A percentile compares a stretch with the other conserved stretches of the same genome.
phyloP scores from a whole-genome alignment of 1,284 basidiomycete species.

The Ceratobasidium sp. region DNA sequence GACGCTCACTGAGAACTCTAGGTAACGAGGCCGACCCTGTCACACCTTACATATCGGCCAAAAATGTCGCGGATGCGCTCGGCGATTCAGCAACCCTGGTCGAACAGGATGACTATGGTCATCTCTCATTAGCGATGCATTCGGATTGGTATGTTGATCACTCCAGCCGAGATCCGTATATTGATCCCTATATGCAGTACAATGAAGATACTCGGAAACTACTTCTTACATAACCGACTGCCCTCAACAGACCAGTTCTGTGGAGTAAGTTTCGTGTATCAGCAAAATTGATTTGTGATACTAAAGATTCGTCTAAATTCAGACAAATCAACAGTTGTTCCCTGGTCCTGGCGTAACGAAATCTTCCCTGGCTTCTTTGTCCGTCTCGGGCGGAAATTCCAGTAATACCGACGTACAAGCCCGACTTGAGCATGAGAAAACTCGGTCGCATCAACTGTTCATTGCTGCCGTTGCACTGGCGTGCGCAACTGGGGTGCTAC shows the following conservation, averaged over 20 bases:
- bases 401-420: background rate
- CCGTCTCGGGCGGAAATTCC: background rate
- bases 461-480: background rate
- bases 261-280: background rate
- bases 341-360: slow-evolving; percentile 16
- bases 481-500: background rate
- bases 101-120: slow-evolving; percentile 36
- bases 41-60: slow-evolving; percentile 30
- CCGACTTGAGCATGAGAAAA: background rate
- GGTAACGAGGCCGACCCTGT: slow-evolving; percentile 37
- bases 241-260: slow-evolving; percentile 10
- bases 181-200: background rate
- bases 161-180: background rate
- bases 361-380: background rate
- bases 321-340: background rate
- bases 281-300: too few relatives aligned
- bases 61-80: slow-evolving; percentile 7
- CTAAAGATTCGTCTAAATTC: background rate
- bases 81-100: slow-evolving; percentile 21
- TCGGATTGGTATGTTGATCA: slow-evolving; percentile 22
- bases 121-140: slow-evolving; percentile 16
- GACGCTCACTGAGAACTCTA: background rate
- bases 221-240: slow-evolving; percentile 10
- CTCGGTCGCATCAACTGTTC: background rate
- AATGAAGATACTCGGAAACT: background rate